A percentile compares a stretch with the other conserved stretches of the same genome.
Evolutionary conservation across 495 filamentous ascomycete species (phyloP).

Genomic region (Penicillium parvum): DNA sequence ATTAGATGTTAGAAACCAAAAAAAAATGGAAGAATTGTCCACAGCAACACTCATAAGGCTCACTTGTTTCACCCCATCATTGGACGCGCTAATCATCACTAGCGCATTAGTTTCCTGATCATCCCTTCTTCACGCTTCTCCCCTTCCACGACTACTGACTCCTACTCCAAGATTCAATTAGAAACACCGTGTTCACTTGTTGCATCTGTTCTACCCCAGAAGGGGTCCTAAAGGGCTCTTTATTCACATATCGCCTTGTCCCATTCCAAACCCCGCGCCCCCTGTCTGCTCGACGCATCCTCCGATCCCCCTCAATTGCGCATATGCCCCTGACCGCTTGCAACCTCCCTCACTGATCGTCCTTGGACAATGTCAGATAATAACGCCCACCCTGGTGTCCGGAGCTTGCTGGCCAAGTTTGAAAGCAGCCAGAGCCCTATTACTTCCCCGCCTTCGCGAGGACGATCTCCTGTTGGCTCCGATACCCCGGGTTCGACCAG

Average conservation of each 20-base stretch:
- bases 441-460: slow-evolving; percentile 63
- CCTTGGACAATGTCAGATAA: slow-evolving; percentile 42
- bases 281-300: slow-evolving; percentile 17
- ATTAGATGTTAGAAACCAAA: too few species aligned
- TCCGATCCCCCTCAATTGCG: slow-evolving; percentile 13
- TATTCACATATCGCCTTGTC: slow-evolving; percentile 3
- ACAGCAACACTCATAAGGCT: slow-evolving; percentile 7
- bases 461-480: slow-evolving; percentile 61
- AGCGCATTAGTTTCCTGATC: slow-evolving; percentile 21
- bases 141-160: too few species aligned
- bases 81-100: slow-evolving; percentile 23
- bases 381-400: slow-evolving; percentile 50
- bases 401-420: slow-evolving; percentile 83
- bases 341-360: slow-evolving; percentile 2
- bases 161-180: slow-evolving; percentile 8
- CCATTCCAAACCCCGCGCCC: slow-evolving; percentile 4
- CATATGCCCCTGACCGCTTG: slow-evolving; percentile 16
- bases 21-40: too few species aligned
- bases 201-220: slow-evolving; percentile 9
- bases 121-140: slow-evolving; percentile 18
- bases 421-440: slow-evolving; percentile 59
- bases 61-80: slow-evolving; percentile 19
- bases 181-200: slow-evolving; percentile 19
- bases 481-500: slow-evolving; percentile 45
- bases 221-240: slow-evolving; percentile 5